A percentile compares a stretch with the other conserved stretches of the same genome.
Evolutionary conservation across 176 grass and related monocot species (phyloP).

Genomic region (Avena atlantica): DNA sequence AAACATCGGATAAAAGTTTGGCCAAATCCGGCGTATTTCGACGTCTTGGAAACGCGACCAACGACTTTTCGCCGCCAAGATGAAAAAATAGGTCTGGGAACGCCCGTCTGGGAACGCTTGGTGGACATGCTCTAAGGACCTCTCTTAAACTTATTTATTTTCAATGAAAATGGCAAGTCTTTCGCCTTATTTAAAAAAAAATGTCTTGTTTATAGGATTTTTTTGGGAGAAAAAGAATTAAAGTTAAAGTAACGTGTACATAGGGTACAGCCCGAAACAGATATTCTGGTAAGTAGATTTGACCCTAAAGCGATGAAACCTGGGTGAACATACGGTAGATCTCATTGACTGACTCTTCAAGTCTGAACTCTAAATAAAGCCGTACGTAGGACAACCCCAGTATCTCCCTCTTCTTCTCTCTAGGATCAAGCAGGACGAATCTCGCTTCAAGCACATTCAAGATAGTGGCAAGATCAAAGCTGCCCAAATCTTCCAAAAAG

Average conservation of each 20-base stretch:
- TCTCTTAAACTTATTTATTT: no score
- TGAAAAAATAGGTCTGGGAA: no score
- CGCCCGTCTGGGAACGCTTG: no score
- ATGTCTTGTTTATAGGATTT: not conserved
- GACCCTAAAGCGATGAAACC: not conserved
- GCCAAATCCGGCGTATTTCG: no score
- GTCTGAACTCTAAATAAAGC: not conserved
- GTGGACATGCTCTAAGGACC: no score
- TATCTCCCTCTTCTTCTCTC: not conserved
- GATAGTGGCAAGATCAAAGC: constrained; percentile 20
- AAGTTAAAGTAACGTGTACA: not conserved
- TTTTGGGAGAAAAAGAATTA: not conserved
- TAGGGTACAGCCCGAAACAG: not conserved
- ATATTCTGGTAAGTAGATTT: not conserved
- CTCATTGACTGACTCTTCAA: constrained; percentile 4
- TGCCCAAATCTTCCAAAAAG: constrained; percentile 30
- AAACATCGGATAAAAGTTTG: no score
- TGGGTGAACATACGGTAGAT: not conserved
- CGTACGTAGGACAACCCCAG: not conserved
- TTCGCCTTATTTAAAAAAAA: no score
- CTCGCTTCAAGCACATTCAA: not conserved
- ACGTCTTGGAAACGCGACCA: no score
- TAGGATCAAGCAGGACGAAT: not conserved
- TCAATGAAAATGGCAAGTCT: no score
- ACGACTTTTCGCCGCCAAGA: no score